Conservation (phyloP, 306 rosid species). For the Begonia fuchsioides region DNA sequence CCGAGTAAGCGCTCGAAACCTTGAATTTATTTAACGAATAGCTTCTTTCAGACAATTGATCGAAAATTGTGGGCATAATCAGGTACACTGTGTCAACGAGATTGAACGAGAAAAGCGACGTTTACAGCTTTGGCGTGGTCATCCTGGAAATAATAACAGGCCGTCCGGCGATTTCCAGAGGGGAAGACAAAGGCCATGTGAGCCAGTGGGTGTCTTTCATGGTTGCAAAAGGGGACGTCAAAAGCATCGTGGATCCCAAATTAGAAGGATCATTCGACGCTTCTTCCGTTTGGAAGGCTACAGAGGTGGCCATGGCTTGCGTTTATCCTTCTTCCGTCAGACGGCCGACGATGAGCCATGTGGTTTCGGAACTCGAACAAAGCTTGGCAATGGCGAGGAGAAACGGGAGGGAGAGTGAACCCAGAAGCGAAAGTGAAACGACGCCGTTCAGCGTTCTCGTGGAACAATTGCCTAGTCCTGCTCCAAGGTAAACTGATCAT, state of each 20-base stretch:
- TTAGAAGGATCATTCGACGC: constrained; percentile 14
- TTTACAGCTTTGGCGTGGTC: constrained; percentile 43
- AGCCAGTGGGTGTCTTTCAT: constrained; percentile 23
- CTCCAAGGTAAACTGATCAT: too few species aligned
- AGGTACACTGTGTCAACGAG: constrained; percentile 25
- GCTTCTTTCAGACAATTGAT: neutral
- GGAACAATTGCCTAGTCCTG: too few species aligned
- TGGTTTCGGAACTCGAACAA: constrained; percentile 28
- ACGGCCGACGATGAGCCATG: constrained; percentile 39
- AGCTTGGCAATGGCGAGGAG: constrained; percentile 22
- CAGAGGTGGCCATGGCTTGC: constrained; percentile 39
- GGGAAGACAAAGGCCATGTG: constrained; percentile 15
- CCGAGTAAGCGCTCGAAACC: constrained; percentile 8
- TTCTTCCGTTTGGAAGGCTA: constrained; percentile 23
- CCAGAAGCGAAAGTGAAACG: too few species aligned
- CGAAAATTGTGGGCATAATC: neutral
- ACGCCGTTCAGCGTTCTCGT: too few species aligned
- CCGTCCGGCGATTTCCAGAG: constrained; percentile 10
- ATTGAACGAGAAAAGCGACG: constrained; percentile 42
- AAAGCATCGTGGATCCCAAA: constrained; percentile 25
- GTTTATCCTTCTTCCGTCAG: constrained; percentile 7
- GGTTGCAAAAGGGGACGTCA: constrained; percentile 24
- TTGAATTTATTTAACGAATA: neutral
- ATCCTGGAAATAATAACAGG: constrained; percentile 36
- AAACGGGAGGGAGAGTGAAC: neutral